A percentile compares a stretch with the other conserved stretches of the same genome.
These are phyloP conservation scores for Penicillium herquei DNA, from an alignment of 495 filamentous ascomycete species.

Conservation along the genomic window DNA sequence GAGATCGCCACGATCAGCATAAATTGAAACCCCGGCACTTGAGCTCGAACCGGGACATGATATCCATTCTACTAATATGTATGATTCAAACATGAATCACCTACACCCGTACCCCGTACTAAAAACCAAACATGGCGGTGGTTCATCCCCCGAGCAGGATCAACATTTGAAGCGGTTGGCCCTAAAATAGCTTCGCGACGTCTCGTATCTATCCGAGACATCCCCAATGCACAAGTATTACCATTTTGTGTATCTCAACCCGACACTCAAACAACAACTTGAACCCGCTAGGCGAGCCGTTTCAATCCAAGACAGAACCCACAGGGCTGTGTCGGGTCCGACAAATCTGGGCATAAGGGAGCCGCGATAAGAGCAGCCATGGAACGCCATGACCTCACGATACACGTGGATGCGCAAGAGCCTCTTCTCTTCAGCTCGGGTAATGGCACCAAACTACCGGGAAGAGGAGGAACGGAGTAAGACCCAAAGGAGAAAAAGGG, in stretches of 20 bases:
- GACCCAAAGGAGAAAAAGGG: neutral
- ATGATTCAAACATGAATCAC: too few relatives aligned
- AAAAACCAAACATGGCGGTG: too few relatives aligned
- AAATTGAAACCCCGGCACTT: too few relatives aligned
- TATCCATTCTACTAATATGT: too few relatives aligned
- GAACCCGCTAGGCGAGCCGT: neutral
- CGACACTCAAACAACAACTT: neutral
- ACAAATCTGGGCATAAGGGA: neutral
- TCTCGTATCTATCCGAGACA: conserved; percentile 13
- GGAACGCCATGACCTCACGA: conserved; percentile 11
- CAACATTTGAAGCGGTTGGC: too few relatives aligned
- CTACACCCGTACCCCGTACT: too few relatives aligned
- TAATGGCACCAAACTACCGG: neutral
- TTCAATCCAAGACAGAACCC: neutral
- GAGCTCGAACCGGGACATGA: too few relatives aligned
- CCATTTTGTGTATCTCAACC: neutral
- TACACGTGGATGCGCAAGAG: conserved; percentile 23
- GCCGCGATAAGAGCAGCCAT: conserved; percentile 16
- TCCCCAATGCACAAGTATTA: neutral
- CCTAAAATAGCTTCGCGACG: too few relatives aligned
- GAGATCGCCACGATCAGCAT: too few relatives aligned
- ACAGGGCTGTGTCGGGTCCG: neutral
- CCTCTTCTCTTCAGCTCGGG: conserved; percentile 4
- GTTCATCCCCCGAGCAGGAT: too few relatives aligned
- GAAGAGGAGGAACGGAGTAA: conserved; percentile 1